Evolutionary conservation across 2,329 filamentous ascomycete species (phyloP), one percentile per base, ranked within the genome.

Genomic region (Monosporascus sp.): DNA sequence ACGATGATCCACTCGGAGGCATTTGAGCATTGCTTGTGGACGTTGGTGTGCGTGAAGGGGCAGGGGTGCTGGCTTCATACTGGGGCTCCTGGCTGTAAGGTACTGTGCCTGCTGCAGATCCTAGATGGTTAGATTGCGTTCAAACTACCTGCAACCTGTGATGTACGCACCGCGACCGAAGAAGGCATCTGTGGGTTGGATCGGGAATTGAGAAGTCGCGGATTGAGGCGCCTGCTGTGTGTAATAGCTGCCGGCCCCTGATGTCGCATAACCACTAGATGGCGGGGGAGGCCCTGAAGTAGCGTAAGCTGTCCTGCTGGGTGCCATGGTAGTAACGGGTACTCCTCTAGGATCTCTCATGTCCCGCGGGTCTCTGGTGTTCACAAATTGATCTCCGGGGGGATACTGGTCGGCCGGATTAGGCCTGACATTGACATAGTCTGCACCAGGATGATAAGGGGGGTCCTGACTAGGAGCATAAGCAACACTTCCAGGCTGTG

Each of bases 131-230:
- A 77, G 72, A 76, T 59, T 53, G 58, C 58, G 55, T 60, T 51
- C 50, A 57, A 59, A 50, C 52, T 59, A 59, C 58, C 52, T 62
- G 50, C 55, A 54, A 56, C 61, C 63, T 62, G 66, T 69, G 62
- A 60, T 65, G 72, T 79, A 85, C 78, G 77, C 77, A 81, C 82
- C 80, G 76, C 81, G 81, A 72, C 79, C 79, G 61, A 79, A 81
- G 59, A 78, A 77, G 46, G 79, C 72, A 67, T 83, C 80, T 65
- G 72, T 66, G 55, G 78, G 73, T 63, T 78, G 78, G 60, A 72
- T 71, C 50, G 68, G 62, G 56, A 73, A 73, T 37, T 71, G 64
- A 55, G 63, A 63, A 49, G 65, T 59, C 61, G 65, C 56, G 63
- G 63, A 47, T 16, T 64, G 57, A 55, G 73, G 67, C 50, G 60